Conservation (phyloP, 768 basidiomycete species). For the Kwoniella botswanensis region DNA sequence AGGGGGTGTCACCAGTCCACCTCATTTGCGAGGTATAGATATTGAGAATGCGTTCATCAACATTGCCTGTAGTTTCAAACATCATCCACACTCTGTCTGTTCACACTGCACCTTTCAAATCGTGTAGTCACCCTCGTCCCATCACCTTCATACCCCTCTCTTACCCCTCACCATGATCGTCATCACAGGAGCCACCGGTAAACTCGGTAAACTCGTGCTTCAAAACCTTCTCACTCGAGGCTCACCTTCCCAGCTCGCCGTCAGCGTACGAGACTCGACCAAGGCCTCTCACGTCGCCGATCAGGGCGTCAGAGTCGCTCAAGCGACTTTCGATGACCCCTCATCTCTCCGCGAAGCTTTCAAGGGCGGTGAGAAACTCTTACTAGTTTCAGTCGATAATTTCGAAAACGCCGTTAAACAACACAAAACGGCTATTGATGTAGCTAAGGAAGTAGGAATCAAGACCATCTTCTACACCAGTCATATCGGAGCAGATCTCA, state of each 20-base stretch:
- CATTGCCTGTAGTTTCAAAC: no score
- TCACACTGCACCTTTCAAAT: no score
- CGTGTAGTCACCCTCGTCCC: not conserved
- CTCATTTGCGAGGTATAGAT: no score
- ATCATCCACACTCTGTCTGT: no score
- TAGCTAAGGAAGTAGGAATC: slow-evolving; percentile 55
- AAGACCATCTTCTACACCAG: slow-evolving; percentile 59
- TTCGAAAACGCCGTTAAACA: slow-evolving; percentile 52
- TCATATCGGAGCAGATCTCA: slow-evolving; percentile 41
- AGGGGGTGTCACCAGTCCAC: not conserved
- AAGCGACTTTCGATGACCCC: slow-evolving; percentile 56
- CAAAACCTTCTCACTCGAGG: slow-evolving; percentile 54
- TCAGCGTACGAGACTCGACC: slow-evolving; percentile 57
- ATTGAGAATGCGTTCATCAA: no score
- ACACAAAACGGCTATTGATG: slow-evolving; percentile 59
- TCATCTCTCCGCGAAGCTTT: slow-evolving; percentile 57
- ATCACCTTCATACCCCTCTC: no score
- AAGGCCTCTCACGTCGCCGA: slow-evolving; percentile 38
- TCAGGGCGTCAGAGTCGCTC: slow-evolving; percentile 52
- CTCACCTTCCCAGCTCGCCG: slow-evolving; percentile 53
- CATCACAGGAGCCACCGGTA: slow-evolving; percentile 59
- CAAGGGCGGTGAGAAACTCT: slow-evolving; percentile 56
- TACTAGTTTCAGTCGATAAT: slow-evolving; percentile 58
- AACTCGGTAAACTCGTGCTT: slow-evolving; percentile 58
- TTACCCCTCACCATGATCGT: slow-evolving; percentile 39